A percentile compares a stretch with the other conserved stretches of the same genome.
phyloP scores from a whole-genome alignment of 257 asterid genomes.

The Solanum acaule region DNA sequence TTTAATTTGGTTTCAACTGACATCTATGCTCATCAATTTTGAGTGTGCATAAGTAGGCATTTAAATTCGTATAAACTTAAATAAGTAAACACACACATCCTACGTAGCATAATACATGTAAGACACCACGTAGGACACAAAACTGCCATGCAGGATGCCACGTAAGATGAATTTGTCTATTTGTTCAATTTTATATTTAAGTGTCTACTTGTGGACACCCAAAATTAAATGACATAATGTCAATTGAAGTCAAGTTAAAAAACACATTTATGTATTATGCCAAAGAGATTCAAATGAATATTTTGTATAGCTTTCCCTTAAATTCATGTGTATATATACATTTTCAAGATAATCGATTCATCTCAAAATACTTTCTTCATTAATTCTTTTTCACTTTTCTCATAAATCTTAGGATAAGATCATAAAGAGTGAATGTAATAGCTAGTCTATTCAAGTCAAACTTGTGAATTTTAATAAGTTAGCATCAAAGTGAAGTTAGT shows the following conservation, averaged over 20 bases:
- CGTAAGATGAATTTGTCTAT: neutral
- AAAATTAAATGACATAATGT: too few species aligned
- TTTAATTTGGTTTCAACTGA: neutral
- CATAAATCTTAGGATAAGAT: neutral
- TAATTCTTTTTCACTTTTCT: neutral
- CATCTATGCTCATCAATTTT: neutral
- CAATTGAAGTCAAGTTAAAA: too few species aligned
- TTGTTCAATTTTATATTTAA: neutral
- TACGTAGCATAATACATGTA: too few species aligned
- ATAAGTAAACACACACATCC: neutral
- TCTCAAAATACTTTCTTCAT: neutral
- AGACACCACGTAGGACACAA: neutral
- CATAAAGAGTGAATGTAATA: neutral
- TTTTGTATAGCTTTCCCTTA: neutral
- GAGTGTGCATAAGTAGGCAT: neutral
- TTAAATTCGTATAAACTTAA: too few species aligned
- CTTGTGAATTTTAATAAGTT: neutral
- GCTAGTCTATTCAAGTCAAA: neutral
- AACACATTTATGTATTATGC: neutral
- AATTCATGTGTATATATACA: neutral
- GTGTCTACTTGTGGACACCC: too few species aligned
- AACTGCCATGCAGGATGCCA: neutral
- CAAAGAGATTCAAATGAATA: neutral
- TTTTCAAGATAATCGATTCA: neutral
- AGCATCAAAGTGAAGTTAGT: neutral